These are phyloP conservation scores for Mortierella claussenii DNA, from an alignment of 192 early-diverging fungal species.

Conservation along the genomic window DNA sequence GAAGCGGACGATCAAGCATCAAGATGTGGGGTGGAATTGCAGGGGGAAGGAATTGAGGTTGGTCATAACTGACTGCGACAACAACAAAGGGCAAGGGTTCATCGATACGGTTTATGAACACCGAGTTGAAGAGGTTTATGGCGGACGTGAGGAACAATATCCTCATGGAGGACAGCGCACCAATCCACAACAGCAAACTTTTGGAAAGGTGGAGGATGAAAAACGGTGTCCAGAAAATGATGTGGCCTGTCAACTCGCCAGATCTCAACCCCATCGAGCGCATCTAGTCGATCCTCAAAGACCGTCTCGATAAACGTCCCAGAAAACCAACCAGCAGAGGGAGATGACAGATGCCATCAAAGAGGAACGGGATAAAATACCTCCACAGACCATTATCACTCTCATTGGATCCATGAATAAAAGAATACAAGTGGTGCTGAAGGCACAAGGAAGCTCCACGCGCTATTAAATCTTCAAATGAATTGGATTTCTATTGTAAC, in stretches of 20 bases:
- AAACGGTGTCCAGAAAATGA: not conserved
- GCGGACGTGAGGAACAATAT: not conserved
- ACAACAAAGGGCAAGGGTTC: conserved; percentile 9
- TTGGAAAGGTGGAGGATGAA: not conserved
- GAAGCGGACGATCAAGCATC: conserved; percentile 11
- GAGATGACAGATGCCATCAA: conserved; percentile 1
- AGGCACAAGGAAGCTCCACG: not conserved
- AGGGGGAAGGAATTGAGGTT: conserved; percentile 2
- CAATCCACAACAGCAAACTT: not conserved
- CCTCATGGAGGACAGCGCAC: conserved; percentile 11
- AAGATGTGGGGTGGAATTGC: conserved; percentile 30
- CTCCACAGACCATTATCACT: not conserved
- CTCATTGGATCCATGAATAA: not conserved
- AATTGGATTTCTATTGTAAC: too few species aligned
- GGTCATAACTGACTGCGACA: conserved; percentile 9
- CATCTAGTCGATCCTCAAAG: conserved; percentile 8
- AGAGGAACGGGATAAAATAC: conserved; percentile 1
- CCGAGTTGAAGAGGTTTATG: conserved; percentile 5
- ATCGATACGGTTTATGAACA: too few species aligned
- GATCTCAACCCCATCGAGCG: conserved; percentile 7
- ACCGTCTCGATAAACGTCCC: not conserved
- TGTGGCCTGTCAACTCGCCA: conserved; percentile 3
- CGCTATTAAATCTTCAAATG: not conserved
- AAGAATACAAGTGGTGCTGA: not conserved
- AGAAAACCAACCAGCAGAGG: not conserved